These are phyloP conservation scores for Rhodofomes roseus DNA, from an alignment of 1,284 basidiomycete species.

Conservation along the genomic window DNA sequence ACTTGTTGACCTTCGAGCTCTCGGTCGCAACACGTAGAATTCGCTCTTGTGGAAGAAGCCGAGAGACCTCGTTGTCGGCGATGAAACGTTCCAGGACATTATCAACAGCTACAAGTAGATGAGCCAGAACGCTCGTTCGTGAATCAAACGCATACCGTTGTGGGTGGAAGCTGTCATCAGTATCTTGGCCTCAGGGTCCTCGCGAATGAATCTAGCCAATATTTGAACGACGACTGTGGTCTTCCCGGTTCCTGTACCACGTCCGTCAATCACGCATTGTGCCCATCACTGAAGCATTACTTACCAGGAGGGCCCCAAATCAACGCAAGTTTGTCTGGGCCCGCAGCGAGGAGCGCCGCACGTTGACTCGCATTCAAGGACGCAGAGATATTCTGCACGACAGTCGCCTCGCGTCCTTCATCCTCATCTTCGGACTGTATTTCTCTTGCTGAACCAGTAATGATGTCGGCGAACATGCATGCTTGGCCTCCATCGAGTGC, in stretches of 20 bases:
- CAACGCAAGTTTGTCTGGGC: slow-evolving; percentile 39
- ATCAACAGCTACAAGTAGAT: slow-evolving; percentile 51
- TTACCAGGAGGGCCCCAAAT: slow-evolving; percentile 67
- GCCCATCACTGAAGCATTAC: too few relatives aligned
- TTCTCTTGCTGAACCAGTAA: slow-evolving; percentile 28
- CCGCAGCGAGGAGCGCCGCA: slow-evolving; percentile 41
- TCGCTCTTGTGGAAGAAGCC: slow-evolving; percentile 45
- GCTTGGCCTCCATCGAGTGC: slow-evolving; percentile 39
- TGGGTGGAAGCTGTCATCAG: slow-evolving; percentile 69
- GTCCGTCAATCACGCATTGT: too few relatives aligned
- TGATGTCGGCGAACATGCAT: slow-evolving; percentile 46
- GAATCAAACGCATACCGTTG: slow-evolving; percentile 39
- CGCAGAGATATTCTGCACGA: slow-evolving; percentile 7
- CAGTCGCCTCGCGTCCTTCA: slow-evolving; percentile 2
- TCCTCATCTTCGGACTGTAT: slow-evolving; percentile 5
- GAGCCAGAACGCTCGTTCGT: neutral
- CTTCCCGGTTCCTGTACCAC: slow-evolving; percentile 55
- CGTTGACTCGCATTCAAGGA: slow-evolving; percentile 52
- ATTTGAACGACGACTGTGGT: slow-evolving; percentile 65
- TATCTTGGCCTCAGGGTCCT: slow-evolving; percentile 39
- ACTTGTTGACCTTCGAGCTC: slow-evolving; percentile 52
- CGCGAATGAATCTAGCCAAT: slow-evolving; percentile 40
- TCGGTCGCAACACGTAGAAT: slow-evolving; percentile 66
- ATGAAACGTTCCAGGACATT: slow-evolving; percentile 65
- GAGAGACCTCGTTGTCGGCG: slow-evolving; percentile 36